These are phyloP conservation scores for Coelastrella sp. DNA, from an alignment of 139 green algal genomes.

Conservation along the genomic window DNA sequence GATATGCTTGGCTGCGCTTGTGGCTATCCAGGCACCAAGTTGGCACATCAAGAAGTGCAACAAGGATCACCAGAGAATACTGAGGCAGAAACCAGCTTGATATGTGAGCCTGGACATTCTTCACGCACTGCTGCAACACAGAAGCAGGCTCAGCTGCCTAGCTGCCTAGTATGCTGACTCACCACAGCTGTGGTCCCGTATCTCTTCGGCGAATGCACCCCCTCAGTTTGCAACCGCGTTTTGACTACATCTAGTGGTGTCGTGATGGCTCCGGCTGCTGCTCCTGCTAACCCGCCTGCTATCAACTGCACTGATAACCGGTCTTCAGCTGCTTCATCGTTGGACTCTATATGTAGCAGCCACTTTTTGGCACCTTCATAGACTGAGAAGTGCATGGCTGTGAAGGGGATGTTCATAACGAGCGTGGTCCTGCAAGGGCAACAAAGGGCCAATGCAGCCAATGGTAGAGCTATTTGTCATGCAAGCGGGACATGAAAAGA, in stretches of 20 bases:
- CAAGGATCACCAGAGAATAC: too few relatives aligned
- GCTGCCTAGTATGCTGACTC: constrained; percentile 16
- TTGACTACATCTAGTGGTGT: constrained; percentile 95
- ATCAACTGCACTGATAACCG: constrained; percentile 60
- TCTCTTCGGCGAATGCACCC: constrained; percentile 65
- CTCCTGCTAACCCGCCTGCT: constrained; percentile 80
- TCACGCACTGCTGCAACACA: not conserved
- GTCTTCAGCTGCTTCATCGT: constrained; percentile 53
- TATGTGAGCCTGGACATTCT: too few relatives aligned
- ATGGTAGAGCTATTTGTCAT: not conserved
- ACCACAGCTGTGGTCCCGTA: constrained; percentile 76
- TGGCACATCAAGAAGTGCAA: too few relatives aligned
- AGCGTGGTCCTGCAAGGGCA: constrained; percentile 68
- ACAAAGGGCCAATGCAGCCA: too few relatives aligned
- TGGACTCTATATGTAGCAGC: constrained; percentile 54
- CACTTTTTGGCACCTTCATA: constrained; percentile 94
- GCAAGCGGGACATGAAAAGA: too few relatives aligned
- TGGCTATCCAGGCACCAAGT: too few relatives aligned
- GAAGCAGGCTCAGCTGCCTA: not conserved
- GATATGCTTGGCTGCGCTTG: too few relatives aligned
- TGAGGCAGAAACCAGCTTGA: not conserved
- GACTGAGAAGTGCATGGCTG: constrained; percentile 91
- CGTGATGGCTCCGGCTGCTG: constrained; percentile 80
- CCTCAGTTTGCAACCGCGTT: constrained; percentile 91
- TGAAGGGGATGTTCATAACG: constrained; percentile 98